Base-by-base conservation (phyloP, 2,329 filamentous ascomycete species). In the Apiospora kogelbergensis region DNA sequence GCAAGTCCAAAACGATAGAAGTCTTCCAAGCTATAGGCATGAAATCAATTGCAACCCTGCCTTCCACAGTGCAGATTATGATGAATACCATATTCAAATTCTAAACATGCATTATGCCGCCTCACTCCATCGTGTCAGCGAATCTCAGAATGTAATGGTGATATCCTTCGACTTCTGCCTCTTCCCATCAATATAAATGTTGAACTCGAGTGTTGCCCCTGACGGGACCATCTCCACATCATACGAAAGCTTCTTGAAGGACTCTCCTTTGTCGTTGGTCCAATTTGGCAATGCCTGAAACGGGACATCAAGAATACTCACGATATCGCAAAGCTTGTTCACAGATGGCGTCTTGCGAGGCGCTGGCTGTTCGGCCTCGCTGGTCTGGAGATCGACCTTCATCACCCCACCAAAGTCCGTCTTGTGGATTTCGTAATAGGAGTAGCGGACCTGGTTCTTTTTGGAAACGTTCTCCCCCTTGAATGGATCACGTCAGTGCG, bases 191-290 rank as follows among this genome's bases (percentile, higher is more conserved):
- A 41, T 13, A 11, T 41, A 41, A 41, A 41, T 11, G 11, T 41
- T 41, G 11, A 67, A 67, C 20, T 67, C 48, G 15, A 67, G 15
- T 13, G 24, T 15, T 2, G 66, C 66, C n/a, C 66, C 48, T 30
- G 48, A 67, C 13, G 66, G 66, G 15, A 67, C 48, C 41, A 67
- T 26, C 22, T 60, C 66, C 13, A 67, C 41, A 11, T 67, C 66
- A 13, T 26, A 63, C 1, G 26, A 7, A 46, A 67, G 37, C 24
- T 53, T 60, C 26, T 44, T 67, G 22, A 22, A 24, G 9, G 10
- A 6, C 2, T 37, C 7, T 2, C 66, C 66, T 10, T 20, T 7
- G 17, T 15, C 9, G 11, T 67, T 67, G 10, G 7, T 2, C 13
- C 7, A 26, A 22, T 67, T 20, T n/a, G 48, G 48, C 2, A 67